Conservation (phyloP, 805 yeast species). For the Metschnikowia santaceciliae region DNA sequence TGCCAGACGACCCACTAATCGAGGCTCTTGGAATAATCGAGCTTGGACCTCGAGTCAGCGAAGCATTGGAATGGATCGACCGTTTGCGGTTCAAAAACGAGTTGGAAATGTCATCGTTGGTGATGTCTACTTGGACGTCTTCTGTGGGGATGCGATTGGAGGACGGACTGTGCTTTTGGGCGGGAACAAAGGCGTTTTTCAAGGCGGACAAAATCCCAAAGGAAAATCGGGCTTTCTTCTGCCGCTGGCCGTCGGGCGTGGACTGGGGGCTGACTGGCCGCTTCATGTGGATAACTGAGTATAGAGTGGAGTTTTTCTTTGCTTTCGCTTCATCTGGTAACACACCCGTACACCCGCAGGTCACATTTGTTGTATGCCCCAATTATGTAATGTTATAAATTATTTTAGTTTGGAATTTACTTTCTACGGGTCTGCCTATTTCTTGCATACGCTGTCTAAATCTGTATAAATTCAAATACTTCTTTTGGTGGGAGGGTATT, state of each 20-base stretch:
- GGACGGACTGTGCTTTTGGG: not conserved
- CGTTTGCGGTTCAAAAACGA: slow-evolving; percentile 1
- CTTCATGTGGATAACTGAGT: slow-evolving; percentile 9
- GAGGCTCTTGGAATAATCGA: slow-evolving; percentile 14
- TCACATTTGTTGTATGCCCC: not conserved
- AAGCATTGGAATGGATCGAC: not conserved
- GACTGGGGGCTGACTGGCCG: slow-evolving; percentile 17
- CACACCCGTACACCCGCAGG: slow-evolving; percentile 3
- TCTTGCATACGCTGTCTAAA: no score
- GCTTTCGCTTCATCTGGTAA: slow-evolving; percentile 1
- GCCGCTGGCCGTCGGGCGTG: slow-evolving; percentile 5
- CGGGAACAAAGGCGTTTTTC: slow-evolving; percentile 6
- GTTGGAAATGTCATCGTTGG: not conserved
- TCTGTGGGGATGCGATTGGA: not conserved
- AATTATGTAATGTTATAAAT: no score
- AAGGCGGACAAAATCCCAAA: slow-evolving; percentile 13
- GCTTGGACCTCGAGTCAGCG: not conserved
- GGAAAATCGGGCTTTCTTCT: slow-evolving; percentile 11
- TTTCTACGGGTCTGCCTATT: no score
- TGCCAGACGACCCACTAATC: slow-evolving; percentile 5
- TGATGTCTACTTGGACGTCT: not conserved
- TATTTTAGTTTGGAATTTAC: no score
- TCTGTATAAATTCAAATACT: no score
- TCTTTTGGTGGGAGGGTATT: not conserved
- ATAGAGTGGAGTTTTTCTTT: not conserved